phyloP scores from a whole-genome alignment of 2,329 filamentous ascomycete species.

The Fusarium zealandicum region DNA sequence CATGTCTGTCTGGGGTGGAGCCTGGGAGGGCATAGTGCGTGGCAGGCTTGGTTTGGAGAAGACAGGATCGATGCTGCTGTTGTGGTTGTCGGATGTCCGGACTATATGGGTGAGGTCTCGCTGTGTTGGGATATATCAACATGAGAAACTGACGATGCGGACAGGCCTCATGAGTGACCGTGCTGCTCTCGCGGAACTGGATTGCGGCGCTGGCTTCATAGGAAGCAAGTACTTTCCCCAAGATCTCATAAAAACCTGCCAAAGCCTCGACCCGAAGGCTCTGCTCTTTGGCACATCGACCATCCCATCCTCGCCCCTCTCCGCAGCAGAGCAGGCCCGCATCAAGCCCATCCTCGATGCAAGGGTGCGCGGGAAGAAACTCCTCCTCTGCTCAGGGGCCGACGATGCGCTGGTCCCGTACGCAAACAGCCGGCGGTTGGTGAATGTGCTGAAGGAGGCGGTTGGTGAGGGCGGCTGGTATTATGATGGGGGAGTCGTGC shows the following conservation, averaged over 20 bases:
- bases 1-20: slow-evolving; percentile 84
- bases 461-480: slow-evolving; percentile 55
- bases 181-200: slow-evolving; percentile 68
- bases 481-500: slow-evolving; percentile 60
- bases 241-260: slow-evolving; percentile 68
- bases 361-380: slow-evolving; percentile 65
- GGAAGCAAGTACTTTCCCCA: slow-evolving; percentile 80
- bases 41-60: slow-evolving; percentile 83
- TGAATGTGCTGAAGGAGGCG: slow-evolving; percentile 66
- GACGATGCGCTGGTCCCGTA: slow-evolving; percentile 79
- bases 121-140: too few relatives aligned
- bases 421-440: slow-evolving; percentile 62
- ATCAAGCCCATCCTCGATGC: slow-evolving; percentile 56
- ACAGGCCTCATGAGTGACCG: slow-evolving; percentile 76
- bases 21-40: slow-evolving; percentile 85
- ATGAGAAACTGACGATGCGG: background rate
- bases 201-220: slow-evolving; percentile 69
- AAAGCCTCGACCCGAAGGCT: slow-evolving; percentile 76
- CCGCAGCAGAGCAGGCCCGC: slow-evolving; percentile 51
- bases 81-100: slow-evolving; percentile 86
- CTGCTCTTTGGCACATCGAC: slow-evolving; percentile 67
- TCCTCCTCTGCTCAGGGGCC: slow-evolving; percentile 70
- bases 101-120: slow-evolving; percentile 70
- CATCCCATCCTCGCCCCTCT: slow-evolving; percentile 44
- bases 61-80: slow-evolving; percentile 80